Percentiles rank a stretch among this genome's conserved stretches.
These are phyloP conservation scores for Crassisporium funariophilum DNA, from an alignment of 768 basidiomycete genomes.

Conservation along the genomic window DNA sequence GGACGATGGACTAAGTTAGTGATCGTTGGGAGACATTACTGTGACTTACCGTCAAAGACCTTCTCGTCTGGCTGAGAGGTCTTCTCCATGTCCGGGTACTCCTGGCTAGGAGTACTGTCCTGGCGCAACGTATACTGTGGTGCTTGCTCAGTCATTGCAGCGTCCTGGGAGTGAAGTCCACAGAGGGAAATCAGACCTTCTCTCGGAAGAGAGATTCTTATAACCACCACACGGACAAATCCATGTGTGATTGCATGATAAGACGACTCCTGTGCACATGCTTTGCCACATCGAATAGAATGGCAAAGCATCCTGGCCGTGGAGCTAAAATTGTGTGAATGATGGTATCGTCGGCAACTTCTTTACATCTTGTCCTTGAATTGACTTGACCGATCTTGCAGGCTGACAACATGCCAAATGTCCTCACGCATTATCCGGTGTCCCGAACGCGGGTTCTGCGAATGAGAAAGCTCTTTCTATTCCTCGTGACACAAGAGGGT, in stretches of 20 bases:
- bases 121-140: constrained; percentile 26
- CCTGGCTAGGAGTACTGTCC: constrained; percentile 15
- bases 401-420: no score
- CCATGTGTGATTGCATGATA: constrained; percentile 22
- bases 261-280: constrained; percentile 22
- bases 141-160: constrained; percentile 25
- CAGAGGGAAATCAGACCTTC: constrained; percentile 6
- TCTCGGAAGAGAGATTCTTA: constrained; percentile 15
- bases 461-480: no score
- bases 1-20: background rate
- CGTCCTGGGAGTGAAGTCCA: constrained; percentile 15
- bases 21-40: background rate
- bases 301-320: constrained; percentile 4
- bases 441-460: no score
- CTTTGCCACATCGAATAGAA: constrained; percentile 7
- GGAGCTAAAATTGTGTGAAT: constrained; percentile 4
- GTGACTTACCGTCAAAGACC: constrained; percentile 29
- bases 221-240: constrained; percentile 15
- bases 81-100: constrained; percentile 30
- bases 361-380: background rate
- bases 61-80: constrained; percentile 18
- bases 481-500: no score
- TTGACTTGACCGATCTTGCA: background rate
- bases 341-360: background rate
- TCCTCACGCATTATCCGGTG: no score